Evolutionary conservation across 805 yeast genomes (phyloP), one percentile per base, ranked within the genome.

Genomic region (Suhomyces kilbournensis): DNA sequence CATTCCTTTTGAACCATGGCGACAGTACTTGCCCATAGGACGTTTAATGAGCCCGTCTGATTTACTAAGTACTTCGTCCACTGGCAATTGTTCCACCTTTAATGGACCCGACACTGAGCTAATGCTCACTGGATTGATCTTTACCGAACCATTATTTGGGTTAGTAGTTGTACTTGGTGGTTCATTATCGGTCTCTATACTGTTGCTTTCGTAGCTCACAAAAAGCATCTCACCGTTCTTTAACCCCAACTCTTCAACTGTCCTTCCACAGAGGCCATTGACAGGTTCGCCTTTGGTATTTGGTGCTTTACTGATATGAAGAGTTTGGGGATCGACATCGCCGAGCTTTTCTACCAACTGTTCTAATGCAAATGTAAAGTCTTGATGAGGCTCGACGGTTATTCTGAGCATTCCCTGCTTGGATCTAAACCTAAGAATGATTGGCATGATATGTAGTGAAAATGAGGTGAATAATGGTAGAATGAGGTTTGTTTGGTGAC

Each of bases 1-100:
- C 98, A 94, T 94, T 1, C 98, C 99, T 60, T 86, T 86, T 38
- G 85, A 93, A 2, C 93, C 88, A 66, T 94, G 99, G 54, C 85
- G 81, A 69, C 99, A 93, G 55, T 91, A 72, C 2, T 67, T 60
- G 1, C 90, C 81, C 56, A 75, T 78, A 35, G 74, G 69, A 32
- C 99, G 78, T 26, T 77, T 69, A 51, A 94, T 90, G 51, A 87
- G 72, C 0, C 99, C 99, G 44, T 81, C 79, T 50, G 81, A 78
- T 26, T 74, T 75, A 48, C 86, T 92, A 32, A 92, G 74, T 9
- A 64, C 66, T 47, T 80, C 80, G 68, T 94, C 99, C 1, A 92
- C 78, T 0, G 48, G 40, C 40, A 30, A 30, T 30, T 46, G 48
- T 3, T 10, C 40, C 15, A 46, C 28, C 15, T 17, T 17, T 9